Evolutionary conservation across 345 rosid species (phyloP).

Genomic region (Ceriops tagal): DNA sequence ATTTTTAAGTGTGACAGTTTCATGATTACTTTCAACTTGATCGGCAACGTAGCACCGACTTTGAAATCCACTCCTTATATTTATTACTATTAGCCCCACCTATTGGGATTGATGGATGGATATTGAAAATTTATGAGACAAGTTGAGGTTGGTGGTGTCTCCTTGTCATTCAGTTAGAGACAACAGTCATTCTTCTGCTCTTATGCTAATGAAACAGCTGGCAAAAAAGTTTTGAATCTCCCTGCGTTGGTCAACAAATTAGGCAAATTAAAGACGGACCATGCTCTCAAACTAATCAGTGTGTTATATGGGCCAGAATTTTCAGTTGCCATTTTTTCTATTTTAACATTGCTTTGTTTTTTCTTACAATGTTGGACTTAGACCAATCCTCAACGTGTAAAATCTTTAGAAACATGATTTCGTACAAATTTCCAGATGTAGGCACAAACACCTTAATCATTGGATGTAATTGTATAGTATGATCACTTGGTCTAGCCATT

Average conservation of each 20-base stretch:
- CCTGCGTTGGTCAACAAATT: not conserved
- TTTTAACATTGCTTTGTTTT: too few species aligned
- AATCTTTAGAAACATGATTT: too few species aligned
- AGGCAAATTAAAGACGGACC: not conserved
- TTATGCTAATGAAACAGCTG: constrained; percentile 13
- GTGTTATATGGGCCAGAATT: too few species aligned
- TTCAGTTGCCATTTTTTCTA: too few species aligned
- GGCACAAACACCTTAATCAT: too few species aligned
- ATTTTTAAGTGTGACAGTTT: too few species aligned
- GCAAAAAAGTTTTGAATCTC: constrained; percentile 1
- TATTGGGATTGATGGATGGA: constrained; percentile 2
- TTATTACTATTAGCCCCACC: constrained; percentile 8
- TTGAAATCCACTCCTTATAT: not conserved
- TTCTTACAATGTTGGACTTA: too few species aligned
- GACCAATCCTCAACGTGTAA: too few species aligned
- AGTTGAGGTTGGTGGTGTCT: constrained; percentile 25
- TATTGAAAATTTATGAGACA: constrained; percentile 17
- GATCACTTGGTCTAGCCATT: too few species aligned
- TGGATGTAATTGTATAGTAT: too few species aligned
- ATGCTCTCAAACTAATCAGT: too few species aligned
- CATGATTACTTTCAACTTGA: not conserved
- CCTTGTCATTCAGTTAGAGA: constrained; percentile 21
- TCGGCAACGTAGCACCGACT: not conserved
- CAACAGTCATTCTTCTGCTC: constrained; percentile 6
- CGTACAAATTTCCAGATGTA: too few species aligned